Conservation (phyloP, 2,329 filamentous ascomycete genomes). For the Ceratocystis cubensis region DNA sequence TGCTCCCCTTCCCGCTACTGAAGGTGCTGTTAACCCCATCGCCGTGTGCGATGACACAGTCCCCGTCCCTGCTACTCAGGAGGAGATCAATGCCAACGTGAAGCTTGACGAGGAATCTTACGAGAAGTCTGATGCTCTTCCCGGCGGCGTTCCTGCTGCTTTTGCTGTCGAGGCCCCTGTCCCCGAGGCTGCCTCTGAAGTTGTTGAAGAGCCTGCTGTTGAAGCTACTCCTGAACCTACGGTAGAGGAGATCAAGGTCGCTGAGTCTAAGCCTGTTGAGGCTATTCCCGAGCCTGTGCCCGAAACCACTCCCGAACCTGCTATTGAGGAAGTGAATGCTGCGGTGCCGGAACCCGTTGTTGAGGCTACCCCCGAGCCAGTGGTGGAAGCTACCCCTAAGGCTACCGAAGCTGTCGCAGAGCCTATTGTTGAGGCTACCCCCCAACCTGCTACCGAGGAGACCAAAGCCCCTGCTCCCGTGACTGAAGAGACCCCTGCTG, state of each 20-base stretch:
- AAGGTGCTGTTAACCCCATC: constrained; percentile 64
- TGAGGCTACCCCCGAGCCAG: constrained; percentile 21
- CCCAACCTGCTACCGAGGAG: constrained; percentile 17
- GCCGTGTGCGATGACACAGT: constrained; percentile 66
- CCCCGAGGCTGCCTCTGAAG: constrained; percentile 20
- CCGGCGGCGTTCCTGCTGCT: constrained; percentile 51
- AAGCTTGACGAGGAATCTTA: constrained; percentile 76
- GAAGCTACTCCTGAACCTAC: constrained; percentile 17
- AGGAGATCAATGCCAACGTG: constrained; percentile 59
- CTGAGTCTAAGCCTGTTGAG: constrained; percentile 21
- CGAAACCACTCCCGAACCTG: constrained; percentile 19
- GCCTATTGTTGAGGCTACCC: constrained; percentile 20
- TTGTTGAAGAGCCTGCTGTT: constrained; percentile 11
- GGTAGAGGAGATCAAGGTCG: constrained; percentile 21
- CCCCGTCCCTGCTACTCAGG: constrained; percentile 57
- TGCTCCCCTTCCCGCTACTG: constrained; percentile 49
- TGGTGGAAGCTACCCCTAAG: constrained; percentile 19
- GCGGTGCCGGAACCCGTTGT: constrained; percentile 20
- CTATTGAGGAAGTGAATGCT: constrained; percentile 16
- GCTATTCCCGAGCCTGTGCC: constrained; percentile 20
- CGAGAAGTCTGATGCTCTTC: constrained; percentile 59
- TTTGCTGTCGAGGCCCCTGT: constrained; percentile 37
- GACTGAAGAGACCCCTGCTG: constrained; percentile 32
- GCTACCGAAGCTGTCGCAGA: constrained; percentile 5
- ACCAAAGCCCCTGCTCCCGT: constrained; percentile 25